Evolutionary conservation across 2,329 filamentous ascomycete species (phyloP), one percentile per base, ranked within the genome.

Genomic region (Elsinoe ampelina): DNA sequence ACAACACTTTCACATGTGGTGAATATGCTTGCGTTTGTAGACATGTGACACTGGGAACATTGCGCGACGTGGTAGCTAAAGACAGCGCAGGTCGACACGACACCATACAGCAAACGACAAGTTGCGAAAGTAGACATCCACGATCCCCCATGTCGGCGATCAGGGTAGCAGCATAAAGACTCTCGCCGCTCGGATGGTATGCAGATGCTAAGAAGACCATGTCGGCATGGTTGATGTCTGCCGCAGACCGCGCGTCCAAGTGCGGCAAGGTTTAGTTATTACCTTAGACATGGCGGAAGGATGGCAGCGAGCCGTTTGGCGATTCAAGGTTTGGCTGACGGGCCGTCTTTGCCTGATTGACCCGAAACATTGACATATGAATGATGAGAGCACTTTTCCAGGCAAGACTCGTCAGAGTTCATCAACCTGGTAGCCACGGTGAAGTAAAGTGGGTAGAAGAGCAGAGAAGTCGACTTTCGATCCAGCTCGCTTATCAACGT

Each of bases 311-410:
- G 22, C 22, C 22, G n/a, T 15, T 5, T n/a, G 22, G 43, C 43
- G 20, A 26, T 32, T 48, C 15, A 17, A 34, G 19, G n/a, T 35
- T 17, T 50, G 45, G 13, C 45, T 7, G 26, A 8, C 30, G 42
- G 42, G 26, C 26, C 45, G 32, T 13, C 10, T 50, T 50, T 50
- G 45, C 45, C 45, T 50, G 45, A 50, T 50, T 50, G 45, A 50
- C 34, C 26, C 45, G 45, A 50, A 35, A 50, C 45, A 50, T 12
- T 34, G 26, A 19, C 26, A 50, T 19, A 15, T 34, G 17, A 7
- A 34, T 34, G 20, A 17, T 50, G 45, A 22, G 45, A 15, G 32
- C 32, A 22, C 20, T 45, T 45, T 39, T 39, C 13, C 5, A 39
- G 36, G 36, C 13, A 39, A 39, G 26, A 30, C 26, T 30, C 26